These are phyloP conservation scores for Rhizomucor pusillus DNA, from an alignment of 371 early-diverging fungal species.

Conservation along the genomic window DNA sequence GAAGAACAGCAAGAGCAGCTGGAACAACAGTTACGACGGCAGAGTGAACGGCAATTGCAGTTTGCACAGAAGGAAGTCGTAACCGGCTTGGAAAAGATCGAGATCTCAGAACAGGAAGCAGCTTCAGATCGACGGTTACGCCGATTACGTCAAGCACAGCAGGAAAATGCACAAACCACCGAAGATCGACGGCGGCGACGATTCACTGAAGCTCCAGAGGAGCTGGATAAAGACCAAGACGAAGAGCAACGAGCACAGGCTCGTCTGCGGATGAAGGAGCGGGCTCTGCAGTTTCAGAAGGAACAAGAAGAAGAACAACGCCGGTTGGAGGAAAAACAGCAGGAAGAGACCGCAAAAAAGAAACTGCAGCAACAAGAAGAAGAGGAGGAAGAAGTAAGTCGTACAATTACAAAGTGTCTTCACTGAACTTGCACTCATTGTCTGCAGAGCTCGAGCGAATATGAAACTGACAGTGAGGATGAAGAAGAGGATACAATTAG, in stretches of 20 bases:
- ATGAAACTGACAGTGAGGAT: constrained; percentile 61
- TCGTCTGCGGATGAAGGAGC: constrained; percentile 45
- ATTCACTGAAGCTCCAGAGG: constrained; percentile 22
- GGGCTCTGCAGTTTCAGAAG: constrained; percentile 27
- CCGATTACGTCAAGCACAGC: constrained; percentile 40
- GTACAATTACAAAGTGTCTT: not conserved
- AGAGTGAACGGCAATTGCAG: constrained; percentile 20
- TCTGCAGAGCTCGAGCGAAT: constrained; percentile 58
- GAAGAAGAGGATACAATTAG: constrained; percentile 37
- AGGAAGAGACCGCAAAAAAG: constrained; percentile 15
- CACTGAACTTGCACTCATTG: not conserved
- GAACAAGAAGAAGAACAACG: constrained; percentile 16
- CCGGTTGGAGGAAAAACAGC: constrained; percentile 5
- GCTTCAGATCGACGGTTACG: constrained; percentile 42
- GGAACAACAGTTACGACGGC: constrained; percentile 29
- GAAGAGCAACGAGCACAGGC: constrained; percentile 42
- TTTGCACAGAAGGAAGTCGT: constrained; percentile 48
- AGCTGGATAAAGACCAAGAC: constrained; percentile 21
- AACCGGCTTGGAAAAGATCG: constrained; percentile 40
- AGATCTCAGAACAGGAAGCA: constrained; percentile 43
- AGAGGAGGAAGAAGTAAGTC: constrained; percentile 28
- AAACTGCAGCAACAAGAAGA: constrained; percentile 32
- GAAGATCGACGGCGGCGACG: constrained; percentile 42
- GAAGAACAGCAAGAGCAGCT: constrained; percentile 33
- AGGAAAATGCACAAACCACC: constrained; percentile 10